These are phyloP conservation scores for Adansonia grandidieri DNA, from an alignment of 441 rosid genomes.

Conservation along the genomic window DNA sequence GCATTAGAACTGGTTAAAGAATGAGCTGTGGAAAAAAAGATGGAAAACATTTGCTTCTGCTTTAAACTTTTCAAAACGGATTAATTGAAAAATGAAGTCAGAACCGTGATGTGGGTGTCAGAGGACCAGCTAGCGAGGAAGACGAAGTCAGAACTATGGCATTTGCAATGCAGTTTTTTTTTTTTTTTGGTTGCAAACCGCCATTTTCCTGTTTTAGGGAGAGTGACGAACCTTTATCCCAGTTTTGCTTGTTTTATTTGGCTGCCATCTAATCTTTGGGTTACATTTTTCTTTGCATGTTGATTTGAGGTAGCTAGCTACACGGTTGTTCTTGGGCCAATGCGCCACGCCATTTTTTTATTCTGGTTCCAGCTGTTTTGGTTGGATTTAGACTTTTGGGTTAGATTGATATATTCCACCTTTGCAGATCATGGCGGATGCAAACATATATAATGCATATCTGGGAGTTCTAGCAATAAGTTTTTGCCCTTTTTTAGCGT, in stretches of 20 bases:
- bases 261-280: neutral
- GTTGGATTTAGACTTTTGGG: neutral
- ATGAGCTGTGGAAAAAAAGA: neutral
- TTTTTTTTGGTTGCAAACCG: slow-evolving; percentile 20
- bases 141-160: slow-evolving; percentile 20
- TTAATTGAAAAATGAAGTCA: slow-evolving; percentile 1
- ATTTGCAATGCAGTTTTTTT: slow-evolving; percentile 3
- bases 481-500: neutral
- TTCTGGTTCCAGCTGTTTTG: slow-evolving; percentile 10
- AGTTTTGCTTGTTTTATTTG: neutral
- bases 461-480: neutral
- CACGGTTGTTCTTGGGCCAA: slow-evolving; percentile 19
- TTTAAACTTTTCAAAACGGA: neutral
- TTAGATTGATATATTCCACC: neutral
- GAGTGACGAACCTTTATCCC: neutral
- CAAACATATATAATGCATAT: neutral
- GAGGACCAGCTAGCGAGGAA: slow-evolving; percentile 17
- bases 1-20: slow-evolving; percentile 14
- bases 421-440: slow-evolving; percentile 5
- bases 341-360: neutral
- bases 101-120: slow-evolving; percentile 3
- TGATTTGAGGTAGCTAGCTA: neutral
- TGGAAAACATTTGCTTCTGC: neutral
- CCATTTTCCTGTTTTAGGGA: slow-evolving; percentile 29
- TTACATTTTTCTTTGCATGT: neutral